Base-by-base conservation (phyloP, 495 filamentous ascomycete species). In the Aspergillus olivimuriae region DNA sequence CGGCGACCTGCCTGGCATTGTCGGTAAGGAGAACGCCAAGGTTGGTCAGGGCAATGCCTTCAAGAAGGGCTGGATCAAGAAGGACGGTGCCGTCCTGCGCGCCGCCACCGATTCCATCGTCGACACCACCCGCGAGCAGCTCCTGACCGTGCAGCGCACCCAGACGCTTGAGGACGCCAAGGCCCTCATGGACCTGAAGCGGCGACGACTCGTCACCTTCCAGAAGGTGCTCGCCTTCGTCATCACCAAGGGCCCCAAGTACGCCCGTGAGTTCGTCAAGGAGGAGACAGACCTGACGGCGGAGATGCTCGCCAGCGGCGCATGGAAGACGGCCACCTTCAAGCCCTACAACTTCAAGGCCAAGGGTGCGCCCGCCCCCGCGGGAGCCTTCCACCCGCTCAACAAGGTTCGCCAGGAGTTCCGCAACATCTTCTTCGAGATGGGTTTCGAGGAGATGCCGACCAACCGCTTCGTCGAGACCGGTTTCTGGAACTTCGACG, bases 331-430 rank as follows among this genome's bases (percentile, higher is more conserved):
- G 23, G 85, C 83, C 8, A 76, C 81, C 21, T 89, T 96, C 68
- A 97, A 98, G 71, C 86, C 90, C 23, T 96, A 96, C 72, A 98
- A 96, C 71, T 97, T 96, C 76, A 89, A 88, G 46, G 84, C 92
- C 14, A 78, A 89, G 47, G 92, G 92, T 45, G 83, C 87, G 5
- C 71, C 77, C 28, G 83, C 89, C 41, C 71, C 79, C 19, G 73
- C 84, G n/a, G 91, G 91, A 36, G 87, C 92, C 17, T 69, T 98
- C 47, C 91, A 97, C 68, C 92, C 92, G 2, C 72, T 97, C 52
- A 96, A 86, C 66, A 96, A 96, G 69, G 90, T 96, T 46, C 82
- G 90, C 36, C 74, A 83, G 46, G 92, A 96, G 65, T 94, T 97
- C 76, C 77, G 92, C 34, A 85, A 87, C 57, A 95, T 96, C 62